Percentiles rank a stretch among this genome's conserved stretches.
Conservation (phyloP, 306 rosid genomes). For the Fragaria vesca region DNA sequence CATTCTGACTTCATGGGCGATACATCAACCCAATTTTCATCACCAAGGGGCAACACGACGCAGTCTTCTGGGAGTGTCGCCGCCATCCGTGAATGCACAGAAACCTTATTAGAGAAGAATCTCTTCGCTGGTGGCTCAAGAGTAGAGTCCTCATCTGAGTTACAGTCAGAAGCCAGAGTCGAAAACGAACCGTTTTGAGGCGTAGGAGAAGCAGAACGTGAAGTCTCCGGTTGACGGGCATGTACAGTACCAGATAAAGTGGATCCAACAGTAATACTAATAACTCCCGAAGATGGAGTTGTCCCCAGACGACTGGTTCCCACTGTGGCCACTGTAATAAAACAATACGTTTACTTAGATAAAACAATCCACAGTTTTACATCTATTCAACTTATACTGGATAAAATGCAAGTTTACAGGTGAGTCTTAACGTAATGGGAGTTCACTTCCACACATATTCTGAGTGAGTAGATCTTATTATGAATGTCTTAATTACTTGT, state of each 20-base stretch:
- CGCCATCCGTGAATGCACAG: constrained; percentile 35
- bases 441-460: background rate
- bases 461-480: background rate
- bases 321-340: background rate
- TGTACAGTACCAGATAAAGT: constrained; percentile 16
- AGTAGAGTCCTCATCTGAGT: constrained; percentile 13
- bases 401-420: background rate
- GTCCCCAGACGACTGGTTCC: constrained; percentile 6
- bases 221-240: constrained; percentile 15
- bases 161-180: constrained; percentile 21
- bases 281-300: constrained; percentile 25
- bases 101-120: constrained; percentile 15
- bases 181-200: constrained; percentile 13
- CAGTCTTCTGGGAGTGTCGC: constrained; percentile 31
- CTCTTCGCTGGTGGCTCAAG: background rate
- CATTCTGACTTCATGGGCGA: background rate
- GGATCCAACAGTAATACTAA: constrained; percentile 15
- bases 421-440: background rate
- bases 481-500: background rate
- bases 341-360: background rate
- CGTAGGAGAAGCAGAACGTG: background rate
- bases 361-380: background rate
- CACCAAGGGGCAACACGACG: constrained; percentile 36
- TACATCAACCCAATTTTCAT: constrained; percentile 58
- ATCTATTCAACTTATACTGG: background rate